These are phyloP conservation scores for Flaveria trinervia DNA, from an alignment of 129 eudicot genomes.

Conservation along the genomic window DNA sequence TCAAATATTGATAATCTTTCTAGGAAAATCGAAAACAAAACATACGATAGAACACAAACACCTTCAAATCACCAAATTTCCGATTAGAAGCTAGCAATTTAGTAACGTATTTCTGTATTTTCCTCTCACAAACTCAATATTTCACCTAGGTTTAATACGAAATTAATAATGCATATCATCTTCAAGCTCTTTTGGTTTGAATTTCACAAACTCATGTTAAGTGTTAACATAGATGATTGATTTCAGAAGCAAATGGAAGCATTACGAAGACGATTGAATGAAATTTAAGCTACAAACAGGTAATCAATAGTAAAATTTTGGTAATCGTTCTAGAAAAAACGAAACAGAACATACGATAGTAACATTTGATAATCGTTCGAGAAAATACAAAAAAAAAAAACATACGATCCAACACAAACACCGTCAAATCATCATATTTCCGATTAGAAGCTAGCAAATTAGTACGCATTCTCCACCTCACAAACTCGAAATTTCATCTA, in stretches of 20 bases:
- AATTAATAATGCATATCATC: background rate
- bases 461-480: too few species aligned
- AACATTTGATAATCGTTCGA: too few species aligned
- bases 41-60: background rate
- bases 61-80: background rate
- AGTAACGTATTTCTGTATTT: background rate
- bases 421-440: background rate
- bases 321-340: background rate
- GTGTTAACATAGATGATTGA: background rate
- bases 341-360: background rate
- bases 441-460: background rate
- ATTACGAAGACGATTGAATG: constrained; percentile 4
- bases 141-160: too few species aligned
- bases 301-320: too few species aligned
- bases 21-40: background rate
- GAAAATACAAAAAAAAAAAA: background rate
- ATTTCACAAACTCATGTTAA: background rate
- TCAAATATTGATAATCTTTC: background rate
- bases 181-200: too few species aligned
- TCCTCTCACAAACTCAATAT: background rate
- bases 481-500: too few species aligned
- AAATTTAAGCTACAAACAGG: background rate
- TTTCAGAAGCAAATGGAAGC: background rate
- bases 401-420: constrained; percentile 4
- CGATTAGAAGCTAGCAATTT: background rate